A percentile compares a stretch with the other conserved stretches of the same genome.
These are phyloP conservation scores for Pseudoscleropodium purum DNA, from an alignment of 225 moss, liverwort and hornwort species.

Conservation along the genomic window DNA sequence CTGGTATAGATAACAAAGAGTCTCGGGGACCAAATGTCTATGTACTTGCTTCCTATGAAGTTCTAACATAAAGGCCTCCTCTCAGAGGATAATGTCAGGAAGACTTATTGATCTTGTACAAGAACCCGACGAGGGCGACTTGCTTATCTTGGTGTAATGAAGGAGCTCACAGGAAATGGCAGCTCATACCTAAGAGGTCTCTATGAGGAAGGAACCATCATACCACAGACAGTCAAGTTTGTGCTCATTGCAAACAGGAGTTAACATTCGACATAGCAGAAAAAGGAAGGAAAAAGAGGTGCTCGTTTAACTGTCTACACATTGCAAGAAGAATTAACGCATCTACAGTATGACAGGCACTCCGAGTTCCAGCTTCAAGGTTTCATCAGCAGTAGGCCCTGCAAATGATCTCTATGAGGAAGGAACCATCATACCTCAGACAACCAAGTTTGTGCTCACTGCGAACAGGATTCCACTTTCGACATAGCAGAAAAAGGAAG, in stretches of 20 bases:
- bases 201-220: background rate
- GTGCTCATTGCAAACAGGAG: background rate
- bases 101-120: background rate
- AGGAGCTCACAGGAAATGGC: background rate
- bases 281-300: no score
- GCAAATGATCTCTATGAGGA: background rate
- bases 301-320: background rate
- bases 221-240: background rate
- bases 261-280: background rate
- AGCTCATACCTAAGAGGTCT: background rate
- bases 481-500: background rate
- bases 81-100: background rate
- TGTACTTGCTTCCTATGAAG: background rate
- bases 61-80: background rate
- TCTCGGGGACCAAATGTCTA: background rate
- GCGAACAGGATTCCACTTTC: background rate
- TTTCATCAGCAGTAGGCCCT: constrained; percentile 28
- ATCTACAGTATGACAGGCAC: background rate
- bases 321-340: background rate
- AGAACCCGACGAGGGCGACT: background rate
- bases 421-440: background rate
- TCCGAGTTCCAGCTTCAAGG: constrained; percentile 38
- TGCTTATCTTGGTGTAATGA: background rate
- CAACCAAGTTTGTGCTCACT: background rate
- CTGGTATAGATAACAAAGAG: background rate